Evolutionary conservation across 169 alveolate species (phyloP).

Genomic region (Babesia divergens): DNA sequence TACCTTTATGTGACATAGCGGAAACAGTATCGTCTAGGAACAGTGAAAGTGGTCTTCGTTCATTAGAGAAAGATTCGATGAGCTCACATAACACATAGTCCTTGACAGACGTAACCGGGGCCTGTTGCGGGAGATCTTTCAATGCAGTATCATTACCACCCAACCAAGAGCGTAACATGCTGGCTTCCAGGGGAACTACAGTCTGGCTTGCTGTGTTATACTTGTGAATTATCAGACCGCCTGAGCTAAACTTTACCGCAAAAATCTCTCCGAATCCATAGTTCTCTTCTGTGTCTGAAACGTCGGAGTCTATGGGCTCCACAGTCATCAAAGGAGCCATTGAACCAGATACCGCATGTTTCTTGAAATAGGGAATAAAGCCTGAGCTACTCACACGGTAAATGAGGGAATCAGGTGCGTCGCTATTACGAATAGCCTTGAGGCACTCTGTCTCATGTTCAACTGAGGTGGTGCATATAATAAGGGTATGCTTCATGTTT

Average conservation of each 20-base stretch:
- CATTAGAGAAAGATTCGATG: conserved; percentile 54
- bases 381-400: conserved; percentile 56
- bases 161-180: conserved; percentile 36
- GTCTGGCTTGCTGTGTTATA: conserved; percentile 15
- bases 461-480: conserved; percentile 62
- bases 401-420: conserved; percentile 49
- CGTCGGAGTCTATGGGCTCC: conserved; percentile 62
- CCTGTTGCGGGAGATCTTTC: neutral
- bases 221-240: conserved; percentile 37
- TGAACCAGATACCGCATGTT: neutral
- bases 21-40: no score
- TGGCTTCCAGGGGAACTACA: conserved; percentile 27
- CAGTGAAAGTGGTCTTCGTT: conserved; percentile 55
- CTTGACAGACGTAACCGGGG: conserved; percentile 2
- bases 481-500: conserved; percentile 69
- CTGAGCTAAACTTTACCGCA: conserved; percentile 14
- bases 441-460: conserved; percentile 70
- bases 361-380: conserved; percentile 72
- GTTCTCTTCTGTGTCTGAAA: conserved; percentile 55
- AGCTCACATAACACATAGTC: conserved; percentile 42
- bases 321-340: conserved; percentile 51
- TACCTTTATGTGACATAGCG: neutral
- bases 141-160: neutral
- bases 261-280: conserved; percentile 44
- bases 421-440: conserved; percentile 60